These are phyloP conservation scores for Monosporascus sp. DNA, from an alignment of 2,329 filamentous ascomycete species.

Conservation along the genomic window DNA sequence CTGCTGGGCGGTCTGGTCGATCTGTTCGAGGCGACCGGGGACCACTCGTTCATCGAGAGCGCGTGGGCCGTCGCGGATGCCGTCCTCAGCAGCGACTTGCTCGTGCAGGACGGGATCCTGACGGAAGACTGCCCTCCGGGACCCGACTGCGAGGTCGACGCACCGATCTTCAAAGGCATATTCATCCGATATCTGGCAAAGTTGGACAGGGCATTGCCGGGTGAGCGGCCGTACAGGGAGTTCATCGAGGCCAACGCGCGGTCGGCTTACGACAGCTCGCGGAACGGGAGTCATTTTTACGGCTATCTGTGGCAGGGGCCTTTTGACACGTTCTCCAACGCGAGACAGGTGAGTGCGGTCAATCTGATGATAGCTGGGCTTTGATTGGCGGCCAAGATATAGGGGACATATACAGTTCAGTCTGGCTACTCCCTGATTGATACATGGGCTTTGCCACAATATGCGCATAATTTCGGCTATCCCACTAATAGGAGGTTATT, in stretches of 20 bases:
- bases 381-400: not conserved
- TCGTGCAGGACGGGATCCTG: conserved; percentile 34
- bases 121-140: conserved; percentile 33
- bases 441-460: too few species aligned
- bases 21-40: conserved; percentile 34
- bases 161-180: conserved; percentile 57
- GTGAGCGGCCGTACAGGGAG: conserved; percentile 34
- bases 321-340: conserved; percentile 35
- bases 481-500: too few species aligned
- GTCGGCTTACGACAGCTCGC: conserved; percentile 46
- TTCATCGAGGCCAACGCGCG: conserved; percentile 47
- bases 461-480: too few species aligned
- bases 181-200: conserved; percentile 51
- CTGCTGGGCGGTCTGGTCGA: conserved; percentile 54
- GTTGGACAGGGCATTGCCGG: conserved; percentile 38
- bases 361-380: conserved; percentile 48
- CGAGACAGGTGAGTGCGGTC: conserved; percentile 48
- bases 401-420: too few species aligned
- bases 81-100: conserved; percentile 24
- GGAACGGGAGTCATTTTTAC: conserved; percentile 31
- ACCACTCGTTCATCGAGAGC: conserved; percentile 13
- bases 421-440: too few species aligned
- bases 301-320: conserved; percentile 51
- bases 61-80: conserved; percentile 24
- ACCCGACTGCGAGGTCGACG: conserved; percentile 27